Evolutionary conservation across 164 flowering plant species (phyloP).

Genomic region (Echeveria elegans): DNA sequence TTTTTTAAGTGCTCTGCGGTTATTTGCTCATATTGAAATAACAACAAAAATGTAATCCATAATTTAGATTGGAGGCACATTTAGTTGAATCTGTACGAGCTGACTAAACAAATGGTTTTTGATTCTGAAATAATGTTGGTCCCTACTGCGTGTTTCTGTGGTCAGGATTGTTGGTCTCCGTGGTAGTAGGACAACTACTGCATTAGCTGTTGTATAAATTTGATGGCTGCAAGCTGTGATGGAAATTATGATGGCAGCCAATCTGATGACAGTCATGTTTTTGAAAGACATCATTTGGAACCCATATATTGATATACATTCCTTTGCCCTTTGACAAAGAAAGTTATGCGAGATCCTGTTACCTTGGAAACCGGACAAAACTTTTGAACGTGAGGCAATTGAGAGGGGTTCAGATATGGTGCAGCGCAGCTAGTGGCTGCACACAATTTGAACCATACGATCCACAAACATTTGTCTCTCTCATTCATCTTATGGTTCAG

Average conservation of each 20-base stretch:
- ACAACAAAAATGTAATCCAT: no score
- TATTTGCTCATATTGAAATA: no score
- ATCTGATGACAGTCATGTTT: conserved; percentile 63
- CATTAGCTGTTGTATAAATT: background rate
- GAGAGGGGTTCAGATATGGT: conserved; percentile 88
- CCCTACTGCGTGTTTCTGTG: background rate
- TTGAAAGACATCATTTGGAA: conserved; percentile 66
- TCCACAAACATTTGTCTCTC: no score
- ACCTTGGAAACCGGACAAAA: conserved; percentile 80
- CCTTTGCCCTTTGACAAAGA: conserved; percentile 84
- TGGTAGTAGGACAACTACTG: background rate
- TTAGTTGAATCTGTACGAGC: background rate
- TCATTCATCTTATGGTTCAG: no score
- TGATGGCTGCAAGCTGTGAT: conserved; percentile 69
- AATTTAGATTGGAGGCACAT: background rate
- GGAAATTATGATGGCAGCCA: conserved; percentile 55
- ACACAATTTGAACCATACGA: no score
- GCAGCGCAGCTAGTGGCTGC: no score
- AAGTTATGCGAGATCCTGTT: conserved; percentile 91
- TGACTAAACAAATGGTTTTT: background rate
- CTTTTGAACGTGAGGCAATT: conserved; percentile 87
- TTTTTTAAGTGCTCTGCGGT: no score
- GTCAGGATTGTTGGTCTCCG: no score
- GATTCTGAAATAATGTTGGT: background rate
- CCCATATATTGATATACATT: conserved; percentile 89